phyloP scores from a whole-genome alignment of 768 basidiomycete species.

The Kwoniella dendrophila region DNA sequence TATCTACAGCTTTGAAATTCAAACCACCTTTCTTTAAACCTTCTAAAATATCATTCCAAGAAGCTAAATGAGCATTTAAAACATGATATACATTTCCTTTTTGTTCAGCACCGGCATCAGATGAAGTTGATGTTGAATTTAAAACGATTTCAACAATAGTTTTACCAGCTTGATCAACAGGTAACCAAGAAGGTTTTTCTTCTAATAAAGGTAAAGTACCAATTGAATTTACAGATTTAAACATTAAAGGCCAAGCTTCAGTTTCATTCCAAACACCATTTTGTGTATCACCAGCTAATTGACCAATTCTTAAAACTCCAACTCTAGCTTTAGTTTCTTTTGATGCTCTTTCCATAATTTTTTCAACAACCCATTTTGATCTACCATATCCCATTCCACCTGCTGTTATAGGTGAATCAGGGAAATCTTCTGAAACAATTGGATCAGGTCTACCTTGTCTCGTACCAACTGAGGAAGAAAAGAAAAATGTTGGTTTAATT shows the following conservation, averaged over 20 bases:
- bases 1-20: constrained; percentile 57
- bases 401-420: constrained; percentile 55
- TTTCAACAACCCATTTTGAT: constrained; percentile 65
- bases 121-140: constrained; percentile 10
- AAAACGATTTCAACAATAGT: constrained; percentile 61
- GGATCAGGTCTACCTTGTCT: constrained; percentile 56
- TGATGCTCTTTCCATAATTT: constrained; percentile 59
- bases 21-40: constrained; percentile 58
- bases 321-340: constrained; percentile 48
- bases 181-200: constrained; percentile 61
- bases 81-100: constrained; percentile 57
- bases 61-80: constrained; percentile 54
- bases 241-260: constrained; percentile 60
- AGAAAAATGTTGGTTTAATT: constrained; percentile 60
- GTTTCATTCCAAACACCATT: constrained; percentile 65
- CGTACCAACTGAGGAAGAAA: constrained; percentile 61
- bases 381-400: constrained; percentile 55
- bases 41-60: constrained; percentile 59
- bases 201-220: constrained; percentile 52
- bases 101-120: too few species aligned
- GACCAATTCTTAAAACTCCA: constrained; percentile 62
- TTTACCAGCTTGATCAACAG: constrained; percentile 62
- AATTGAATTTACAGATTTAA: constrained; percentile 59
- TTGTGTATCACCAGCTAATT: constrained; percentile 63
- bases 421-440: constrained; percentile 55